These are phyloP conservation scores for Yamadazyma taylorii DNA, from an alignment of 1,139 yeast genomes.

Conservation along the genomic window DNA sequence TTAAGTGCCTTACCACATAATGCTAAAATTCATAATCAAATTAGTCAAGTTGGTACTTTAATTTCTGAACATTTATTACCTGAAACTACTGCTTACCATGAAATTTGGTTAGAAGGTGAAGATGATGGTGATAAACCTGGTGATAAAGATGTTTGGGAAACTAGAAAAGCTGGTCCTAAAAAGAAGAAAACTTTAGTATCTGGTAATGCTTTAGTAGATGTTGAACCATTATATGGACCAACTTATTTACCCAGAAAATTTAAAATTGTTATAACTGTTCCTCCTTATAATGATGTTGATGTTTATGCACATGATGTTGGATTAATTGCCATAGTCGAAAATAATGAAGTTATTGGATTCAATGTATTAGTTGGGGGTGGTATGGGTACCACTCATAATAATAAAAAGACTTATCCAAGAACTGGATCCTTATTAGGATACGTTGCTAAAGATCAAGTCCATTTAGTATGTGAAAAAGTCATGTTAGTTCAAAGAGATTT, in stretches of 20 bases:
- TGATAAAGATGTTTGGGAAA: conserved; percentile 70
- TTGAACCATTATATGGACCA: conserved; percentile 86
- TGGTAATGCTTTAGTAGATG: conserved; percentile 81
- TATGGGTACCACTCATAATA: conserved; percentile 98
- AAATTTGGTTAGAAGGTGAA: conserved; percentile 91
- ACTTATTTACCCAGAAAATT: conserved; percentile 93
- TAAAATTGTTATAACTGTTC: conserved; percentile 92
- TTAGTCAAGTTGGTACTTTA: conserved; percentile 58
- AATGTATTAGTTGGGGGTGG: conserved; percentile 96
- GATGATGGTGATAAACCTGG: conserved; percentile 70
- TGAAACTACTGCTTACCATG: conserved; percentile 92
- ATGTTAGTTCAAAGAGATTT: conserved; percentile 93
- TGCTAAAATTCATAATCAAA: conserved; percentile 77
- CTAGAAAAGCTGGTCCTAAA: conserved; percentile 74
- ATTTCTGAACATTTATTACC: conserved; percentile 87
- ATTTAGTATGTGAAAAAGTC: conserved; percentile 82
- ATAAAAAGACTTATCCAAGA: conserved; percentile 95
- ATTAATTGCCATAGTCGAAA: conserved; percentile 81
- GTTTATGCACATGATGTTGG: conserved; percentile 96
- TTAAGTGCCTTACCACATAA: conserved; percentile 84
- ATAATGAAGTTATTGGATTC: conserved; percentile 67
- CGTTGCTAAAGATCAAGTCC: conserved; percentile 64
- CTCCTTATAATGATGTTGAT: conserved; percentile 96
- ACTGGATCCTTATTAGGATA: conserved; percentile 87
- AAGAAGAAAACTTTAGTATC: conserved; percentile 81